phyloP scores from a whole-genome alignment of 805 yeast genomes.

The Ogataea henricii region DNA sequence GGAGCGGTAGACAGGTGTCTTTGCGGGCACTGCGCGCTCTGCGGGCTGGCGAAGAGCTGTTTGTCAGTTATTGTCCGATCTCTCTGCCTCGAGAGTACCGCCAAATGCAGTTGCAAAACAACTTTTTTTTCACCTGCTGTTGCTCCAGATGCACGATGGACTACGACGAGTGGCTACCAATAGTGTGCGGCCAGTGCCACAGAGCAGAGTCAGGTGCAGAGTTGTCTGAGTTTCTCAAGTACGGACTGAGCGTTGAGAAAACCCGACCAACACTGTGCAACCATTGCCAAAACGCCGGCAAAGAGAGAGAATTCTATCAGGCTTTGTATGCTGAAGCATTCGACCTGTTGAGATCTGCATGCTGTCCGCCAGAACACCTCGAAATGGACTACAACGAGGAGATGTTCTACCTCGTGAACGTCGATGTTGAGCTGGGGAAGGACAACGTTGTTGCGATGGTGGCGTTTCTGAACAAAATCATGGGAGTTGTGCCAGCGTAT shows the following conservation, averaged over 20 bases:
- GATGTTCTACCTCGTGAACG: slow-evolving; percentile 7
- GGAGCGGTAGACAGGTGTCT: slow-evolving; percentile 20
- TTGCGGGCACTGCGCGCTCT: slow-evolving; percentile 28
- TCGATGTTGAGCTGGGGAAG: neutral
- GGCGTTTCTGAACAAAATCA: neutral
- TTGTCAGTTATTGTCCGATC: slow-evolving; percentile 34
- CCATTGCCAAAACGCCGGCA: neutral
- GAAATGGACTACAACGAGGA: slow-evolving; percentile 2
- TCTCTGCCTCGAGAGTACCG: slow-evolving; percentile 34
- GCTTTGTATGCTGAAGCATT: slow-evolving; percentile 4
- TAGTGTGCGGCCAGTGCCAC: slow-evolving; percentile 30
- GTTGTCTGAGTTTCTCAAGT: slow-evolving; percentile 4
- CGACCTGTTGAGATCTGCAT: slow-evolving; percentile 5
- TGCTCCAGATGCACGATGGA: slow-evolving; percentile 32
- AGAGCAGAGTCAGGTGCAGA: slow-evolving; percentile 16
- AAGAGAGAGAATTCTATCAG: neutral
- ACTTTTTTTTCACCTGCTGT: slow-evolving; percentile 39
- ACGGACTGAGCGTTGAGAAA: slow-evolving; percentile 12
- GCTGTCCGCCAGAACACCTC: slow-evolving; percentile 10
- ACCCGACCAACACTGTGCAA: neutral
- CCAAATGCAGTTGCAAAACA: slow-evolving; percentile 27
- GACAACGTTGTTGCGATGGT: slow-evolving; percentile 5
- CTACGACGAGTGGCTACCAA: slow-evolving; percentile 33
- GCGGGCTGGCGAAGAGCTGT: slow-evolving; percentile 30
- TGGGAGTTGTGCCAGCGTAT: slow-evolving; percentile 14